These are phyloP conservation scores for Xylaria sp. DNA, from an alignment of 2,329 filamentous ascomycete genomes.

Conservation along the genomic window DNA sequence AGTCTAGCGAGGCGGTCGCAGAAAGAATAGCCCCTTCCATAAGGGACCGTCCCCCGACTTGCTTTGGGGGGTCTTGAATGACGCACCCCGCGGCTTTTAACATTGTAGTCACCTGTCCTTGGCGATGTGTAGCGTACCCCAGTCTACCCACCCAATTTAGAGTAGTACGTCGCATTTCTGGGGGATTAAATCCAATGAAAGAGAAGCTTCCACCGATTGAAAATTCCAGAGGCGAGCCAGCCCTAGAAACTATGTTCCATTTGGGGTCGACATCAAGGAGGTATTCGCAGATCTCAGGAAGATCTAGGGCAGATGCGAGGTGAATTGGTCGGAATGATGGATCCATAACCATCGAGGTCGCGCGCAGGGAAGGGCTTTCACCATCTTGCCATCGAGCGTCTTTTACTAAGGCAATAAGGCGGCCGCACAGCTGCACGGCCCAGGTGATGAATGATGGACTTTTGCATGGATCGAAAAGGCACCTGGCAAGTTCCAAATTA, in stretches of 20 bases:
- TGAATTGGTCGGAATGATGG: conserved; percentile 10
- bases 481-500: conserved; percentile 11
- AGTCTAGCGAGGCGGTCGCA: neutral
- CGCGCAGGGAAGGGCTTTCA: neutral
- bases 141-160: neutral
- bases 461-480: conserved; percentile 19
- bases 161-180: neutral
- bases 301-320: conserved; percentile 11
- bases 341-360: neutral
- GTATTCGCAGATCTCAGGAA: conserved; percentile 14
- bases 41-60: neutral
- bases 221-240: conserved; percentile 11
- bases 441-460: conserved; percentile 19
- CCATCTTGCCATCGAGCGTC: too few relatives aligned
- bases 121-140: conserved; percentile 1
- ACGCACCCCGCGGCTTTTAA: neutral
- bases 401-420: too few relatives aligned
- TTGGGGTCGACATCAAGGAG: neutral
- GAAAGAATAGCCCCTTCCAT: conserved; percentile 4
- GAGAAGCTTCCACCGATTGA: neutral
- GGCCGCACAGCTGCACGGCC: neutral
- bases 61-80: neutral
- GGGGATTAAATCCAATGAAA: neutral
- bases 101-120: neutral
- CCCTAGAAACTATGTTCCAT: neutral